Evolutionary conservation across 108 stramenopile genomes (phyloP), one percentile per base, ranked within the genome.

Genomic region (Aurantiochytrium sp.): DNA sequence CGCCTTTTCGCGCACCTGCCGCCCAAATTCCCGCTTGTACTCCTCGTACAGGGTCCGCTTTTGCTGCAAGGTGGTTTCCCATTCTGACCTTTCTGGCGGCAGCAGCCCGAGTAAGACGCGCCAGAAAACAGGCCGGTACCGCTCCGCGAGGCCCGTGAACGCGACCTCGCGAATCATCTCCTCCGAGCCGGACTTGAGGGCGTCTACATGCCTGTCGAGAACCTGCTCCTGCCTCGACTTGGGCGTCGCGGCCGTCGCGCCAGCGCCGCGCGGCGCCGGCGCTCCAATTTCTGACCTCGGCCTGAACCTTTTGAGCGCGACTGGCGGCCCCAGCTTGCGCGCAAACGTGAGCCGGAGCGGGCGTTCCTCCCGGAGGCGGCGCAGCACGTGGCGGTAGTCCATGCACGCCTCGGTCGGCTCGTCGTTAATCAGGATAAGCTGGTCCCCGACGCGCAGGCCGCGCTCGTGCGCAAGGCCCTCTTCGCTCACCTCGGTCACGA

Each of bases 121-220:
- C 73, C 73, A 81, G 32, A 30, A 81, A 6, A 81, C 73, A 39
- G 73, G 73, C 6, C 73, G 73, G 24, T 81, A 81, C 73, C 30
- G 21, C 2, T 81, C 73, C 32, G 45, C 42, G 32, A 81, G 73
- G 19, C 73, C 73, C 6, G 50, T 12, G 12, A 48, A 41, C 10
- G 42, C 2, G 27, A 81, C 73, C n/a, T 41, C 42, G 73, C 73
- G 73, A 12, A 81, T 81, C n/a, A 21, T 1, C 1, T 81, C 73
- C 8, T 17, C 12, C 39, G 45, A 81, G 19, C 73, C 73, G 17
- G 73, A 81, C 42, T 39, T 24, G 24, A 41, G n/a, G 39, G 39
- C 73, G 6, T 81, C 73, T 12, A 48, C 73, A 17, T 81, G 42
- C n/a, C 36, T 24, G 24, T 81, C 42, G 19, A 41, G 12, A 12